Percentiles rank a stretch among this genome's conserved stretches.
Evolutionary conservation across 345 rosid genomes (phyloP).

Genomic region (Camelina laxa): DNA sequence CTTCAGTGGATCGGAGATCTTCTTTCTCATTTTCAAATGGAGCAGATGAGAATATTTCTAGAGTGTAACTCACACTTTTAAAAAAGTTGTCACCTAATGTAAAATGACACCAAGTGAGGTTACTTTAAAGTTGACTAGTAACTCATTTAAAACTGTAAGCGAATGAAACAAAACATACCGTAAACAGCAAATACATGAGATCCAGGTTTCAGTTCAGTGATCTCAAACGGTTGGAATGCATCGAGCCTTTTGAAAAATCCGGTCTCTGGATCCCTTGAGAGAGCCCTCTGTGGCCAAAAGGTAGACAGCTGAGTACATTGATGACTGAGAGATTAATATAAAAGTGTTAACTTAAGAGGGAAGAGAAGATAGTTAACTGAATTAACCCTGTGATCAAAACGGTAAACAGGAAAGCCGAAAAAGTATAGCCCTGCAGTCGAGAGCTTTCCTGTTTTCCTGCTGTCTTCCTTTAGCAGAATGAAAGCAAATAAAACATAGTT

Average conservation of each 20-base stretch:
- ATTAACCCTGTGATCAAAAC: constrained; percentile 74
- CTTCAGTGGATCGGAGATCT: constrained; percentile 77
- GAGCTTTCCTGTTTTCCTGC: constrained; percentile 76
- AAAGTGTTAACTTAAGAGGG: background rate
- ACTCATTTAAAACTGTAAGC: constrained; percentile 18
- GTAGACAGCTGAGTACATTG: constrained; percentile 27
- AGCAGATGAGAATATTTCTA: constrained; percentile 86
- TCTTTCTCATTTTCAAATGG: constrained; percentile 75
- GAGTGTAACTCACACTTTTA: constrained; percentile 81
- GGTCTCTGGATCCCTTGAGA: constrained; percentile 89
- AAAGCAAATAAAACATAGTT: background rate
- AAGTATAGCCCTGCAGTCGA: constrained; percentile 91
- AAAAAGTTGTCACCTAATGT: constrained; percentile 88
- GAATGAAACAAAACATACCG: constrained; percentile 57
- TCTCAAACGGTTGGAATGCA: constrained; percentile 96
- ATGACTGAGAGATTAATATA: background rate
- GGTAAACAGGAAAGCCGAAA: constrained; percentile 92
- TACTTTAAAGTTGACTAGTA: background rate
- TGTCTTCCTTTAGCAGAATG: constrained; percentile 68
- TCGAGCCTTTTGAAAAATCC: constrained; percentile 89
- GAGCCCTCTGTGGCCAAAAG: constrained; percentile 57
- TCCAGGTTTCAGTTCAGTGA: constrained; percentile 85
- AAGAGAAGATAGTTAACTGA: constrained; percentile 55
- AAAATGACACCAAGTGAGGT: constrained; percentile 26
- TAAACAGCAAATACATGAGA: constrained; percentile 88